phyloP scores from a whole-genome alignment of 768 basidiomycete species.

The Cyathus striatus region DNA sequence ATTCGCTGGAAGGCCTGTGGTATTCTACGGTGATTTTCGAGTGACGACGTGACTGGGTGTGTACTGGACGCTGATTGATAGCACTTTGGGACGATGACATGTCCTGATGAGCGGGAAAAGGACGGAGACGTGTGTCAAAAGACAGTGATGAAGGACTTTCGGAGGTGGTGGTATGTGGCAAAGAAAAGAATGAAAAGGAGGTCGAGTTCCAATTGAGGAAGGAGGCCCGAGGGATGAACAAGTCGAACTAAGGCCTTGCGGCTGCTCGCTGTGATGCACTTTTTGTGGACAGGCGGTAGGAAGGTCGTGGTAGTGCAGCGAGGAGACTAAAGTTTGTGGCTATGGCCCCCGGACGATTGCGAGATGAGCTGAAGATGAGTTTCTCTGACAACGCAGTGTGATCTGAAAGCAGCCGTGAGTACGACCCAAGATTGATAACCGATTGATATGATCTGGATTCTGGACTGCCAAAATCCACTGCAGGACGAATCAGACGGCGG shows the following conservation, averaged over 20 bases:
- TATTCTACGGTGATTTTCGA: slow-evolving; percentile 74
- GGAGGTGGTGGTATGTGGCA: background rate
- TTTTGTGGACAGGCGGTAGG: background rate
- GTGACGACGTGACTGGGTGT: slow-evolving; percentile 34
- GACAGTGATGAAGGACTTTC: background rate
- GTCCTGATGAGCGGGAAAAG: slow-evolving; percentile 13
- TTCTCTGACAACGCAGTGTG: background rate
- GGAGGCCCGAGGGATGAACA: background rate
- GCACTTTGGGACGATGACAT: slow-evolving; percentile 44
- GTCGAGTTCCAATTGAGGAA: too few relatives aligned
- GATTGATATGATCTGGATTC: background rate
- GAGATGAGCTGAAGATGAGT: background rate
- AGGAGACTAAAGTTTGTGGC: background rate
- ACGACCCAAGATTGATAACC: too few relatives aligned
- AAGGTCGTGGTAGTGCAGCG: background rate
- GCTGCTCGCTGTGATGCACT: background rate
- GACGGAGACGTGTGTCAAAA: too few relatives aligned
- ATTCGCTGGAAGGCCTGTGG: slow-evolving; percentile 68
- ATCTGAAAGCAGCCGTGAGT: too few relatives aligned
- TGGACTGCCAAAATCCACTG: background rate
- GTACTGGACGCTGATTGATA: slow-evolving; percentile 40
- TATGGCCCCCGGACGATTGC: background rate
- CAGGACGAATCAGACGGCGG: background rate
- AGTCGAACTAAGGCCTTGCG: too few relatives aligned
- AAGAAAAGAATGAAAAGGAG: background rate